Evolutionary conservation across 306 rosid genomes (phyloP), one percentile per base, ranked within the genome.

Genomic region (Leucaena leucocephala): DNA sequence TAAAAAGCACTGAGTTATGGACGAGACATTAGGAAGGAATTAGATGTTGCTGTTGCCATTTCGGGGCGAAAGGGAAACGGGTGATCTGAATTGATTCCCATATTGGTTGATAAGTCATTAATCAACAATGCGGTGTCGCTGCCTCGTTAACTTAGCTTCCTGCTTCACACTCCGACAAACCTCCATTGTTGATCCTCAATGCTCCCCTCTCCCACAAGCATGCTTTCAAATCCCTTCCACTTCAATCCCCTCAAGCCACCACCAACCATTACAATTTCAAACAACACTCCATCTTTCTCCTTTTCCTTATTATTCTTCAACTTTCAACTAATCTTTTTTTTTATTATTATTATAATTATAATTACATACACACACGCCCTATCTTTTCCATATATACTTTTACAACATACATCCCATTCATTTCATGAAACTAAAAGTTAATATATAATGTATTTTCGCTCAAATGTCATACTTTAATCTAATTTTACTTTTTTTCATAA

Each of bases 51-150:
- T 19, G 13, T 62, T 64, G 46, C 46, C 46, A 38, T 65, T 65
- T 38, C 38, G 11, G 48, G 16, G 46, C 2, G 6, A 14, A 15
- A 38, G 27, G 15, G 44, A 63, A 14, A 63, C 44, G 68, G 21
- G 68, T 63, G 68, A 35, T 35, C 21, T 63, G 19, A 63, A 22
- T 63, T 63, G 2, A 63, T 63, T 63, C n/a, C 68, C 44, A 63
- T 63, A 14, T 14, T 35, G 40, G 44, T 16, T 13, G 40, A 14
- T 0, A 0, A 8, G 39, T 59, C 46, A 38, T 17, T 27, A 27
- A 35, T 8, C 36, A 22, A 65, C 21, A 35, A 62, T 65, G 70
- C 7, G 46, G 27, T 38, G 70, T 38, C 70, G 6, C 70, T 8
- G 1, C 19, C 70, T 27, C 11, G 9, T 54, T 54, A 8, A n/a